Evolutionary conservation across 768 basidiomycete genomes (phyloP), one percentile per base, ranked within the genome.

Genomic region (Naematelia aurantialba): DNA sequence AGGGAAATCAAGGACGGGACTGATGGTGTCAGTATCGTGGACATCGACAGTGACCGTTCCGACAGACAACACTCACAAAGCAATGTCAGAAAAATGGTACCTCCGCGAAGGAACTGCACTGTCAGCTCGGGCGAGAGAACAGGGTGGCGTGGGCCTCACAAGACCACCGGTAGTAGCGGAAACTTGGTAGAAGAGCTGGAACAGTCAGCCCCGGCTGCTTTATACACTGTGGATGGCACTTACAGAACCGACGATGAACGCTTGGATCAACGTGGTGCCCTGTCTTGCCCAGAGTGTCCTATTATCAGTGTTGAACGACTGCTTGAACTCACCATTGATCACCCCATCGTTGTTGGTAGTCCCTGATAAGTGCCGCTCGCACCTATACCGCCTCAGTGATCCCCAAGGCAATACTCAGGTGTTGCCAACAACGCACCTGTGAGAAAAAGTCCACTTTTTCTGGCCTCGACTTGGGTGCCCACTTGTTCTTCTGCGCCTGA

Each of bases 71-170:
- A 26, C 45, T 53, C 48, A 51, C 50, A 73, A 14, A 80, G 69
- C 25, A 77, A 83, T 30, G 71, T 86, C 82, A 89, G 88, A 82
- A 87, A 89, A 19, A 91, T 79, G 22, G 87, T 80, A 77, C 88
- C 85, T 42, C 87, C 88, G 19, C 89, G 83, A n/a, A 86, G 85
- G 80, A 87, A 89, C 34, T 39, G 34, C 17, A 39, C 17, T 39
- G 34, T 39, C 8, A 39, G 8, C 34, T 8, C 8, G 17, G 8
- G 17, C 34, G 8, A 17, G 34, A 8, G 8, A 39, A 17, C 34
- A 39, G 34, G 34, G 8, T 8, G 17, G 34, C 34, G 8, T 39
- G 17, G 34, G n/a, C n/a, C 34, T 8, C 17, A 39, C 34, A 70
- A 83, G 86, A 11, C 83, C 84, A 13, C 79, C 74, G 0, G 88